These are phyloP conservation scores for Peronospora belbahrii DNA, from an alignment of 352 stramenopile species.

Conservation along the genomic window DNA sequence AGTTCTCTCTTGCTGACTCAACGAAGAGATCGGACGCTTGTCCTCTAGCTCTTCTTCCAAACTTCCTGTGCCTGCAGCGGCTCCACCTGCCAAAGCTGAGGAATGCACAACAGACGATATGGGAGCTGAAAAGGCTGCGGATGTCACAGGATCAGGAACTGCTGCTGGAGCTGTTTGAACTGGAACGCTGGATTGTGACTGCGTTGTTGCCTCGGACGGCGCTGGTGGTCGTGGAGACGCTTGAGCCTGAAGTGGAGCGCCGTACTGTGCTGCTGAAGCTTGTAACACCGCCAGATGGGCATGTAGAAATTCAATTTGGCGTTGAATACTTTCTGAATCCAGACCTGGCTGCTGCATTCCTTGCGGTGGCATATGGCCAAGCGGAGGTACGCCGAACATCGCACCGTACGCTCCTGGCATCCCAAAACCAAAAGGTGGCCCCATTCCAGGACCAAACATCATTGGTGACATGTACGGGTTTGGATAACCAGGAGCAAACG, in stretches of 20 bases:
- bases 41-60: constrained; percentile 33
- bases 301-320: constrained; percentile 44
- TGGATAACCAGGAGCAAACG: constrained; percentile 36
- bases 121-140: background rate
- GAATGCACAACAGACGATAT: background rate
- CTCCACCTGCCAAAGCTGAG: background rate
- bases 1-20: constrained; percentile 6
- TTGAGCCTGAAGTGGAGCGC: constrained; percentile 7
- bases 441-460: constrained; percentile 46
- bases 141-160: constrained; percentile 6
- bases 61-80: background rate
- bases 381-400: constrained; percentile 34
- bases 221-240: constrained; percentile 6
- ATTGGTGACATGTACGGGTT: constrained; percentile 50
- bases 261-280: constrained; percentile 24
- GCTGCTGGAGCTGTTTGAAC: constrained; percentile 4
- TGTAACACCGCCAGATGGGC: constrained; percentile 45
- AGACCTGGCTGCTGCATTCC: constrained; percentile 21
- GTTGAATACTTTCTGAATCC: constrained; percentile 41
- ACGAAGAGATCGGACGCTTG: constrained; percentile 22
- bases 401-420: constrained; percentile 51
- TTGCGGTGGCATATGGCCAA: constrained; percentile 15
- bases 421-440: constrained; percentile 41
- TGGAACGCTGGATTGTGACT: constrained; percentile 1
- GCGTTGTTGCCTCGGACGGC: constrained; percentile 1